Evolutionary conservation across 768 basidiomycete genomes (phyloP), one percentile per base, ranked within the genome.

Genomic region (Kwoniella botswanensis): DNA sequence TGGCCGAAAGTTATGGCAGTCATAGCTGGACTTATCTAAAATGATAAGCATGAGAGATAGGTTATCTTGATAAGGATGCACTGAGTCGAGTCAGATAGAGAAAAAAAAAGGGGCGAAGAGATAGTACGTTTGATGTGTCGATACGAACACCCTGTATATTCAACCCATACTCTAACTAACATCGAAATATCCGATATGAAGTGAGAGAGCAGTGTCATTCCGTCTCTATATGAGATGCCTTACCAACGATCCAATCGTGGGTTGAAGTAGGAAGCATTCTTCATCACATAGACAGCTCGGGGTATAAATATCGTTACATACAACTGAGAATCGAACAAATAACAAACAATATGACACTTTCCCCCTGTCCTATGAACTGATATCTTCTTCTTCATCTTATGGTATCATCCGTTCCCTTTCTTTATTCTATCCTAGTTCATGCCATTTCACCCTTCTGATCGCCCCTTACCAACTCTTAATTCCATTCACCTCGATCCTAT

Each of bases 401-500:
- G 46, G 12, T 50, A 50, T 50, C 46, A 15, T 50, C 54, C 35
- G 35, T 35, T 50, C 13, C 12, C 46, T 18, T 50, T 50, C 18
- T 50, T 4, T 35, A 35, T 35, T 35, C 13, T 50, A 50, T 50
- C 13, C 13, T 50, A 11, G 17, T 35, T 35, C 46, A 50, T 50
- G 7, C 54, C 24, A 21, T 55, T n/a, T 22, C 11, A n/a, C 11
- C 54, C 18, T n/a, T n/a, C 54, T 55, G 18, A 24, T 12, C 54
- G 54, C 4, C 11, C 9, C 50, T 21, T 24, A 21, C 29, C 9
- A 29, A 59, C 15, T 9, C 46, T 50, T 68, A 69, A 55, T 69
- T 69, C 68, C 68, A 69, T 22, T 69, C 52, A 12, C 68, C 68
- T 42, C 68, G 68, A 69, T 69, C 68, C 68, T 69, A 61, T 24